Percentiles rank a stretch among this genome's conserved stretches.
Evolutionary conservation across 2,329 filamentous ascomycete species (phyloP).

Genomic region (Dothideomycetes sp.): DNA sequence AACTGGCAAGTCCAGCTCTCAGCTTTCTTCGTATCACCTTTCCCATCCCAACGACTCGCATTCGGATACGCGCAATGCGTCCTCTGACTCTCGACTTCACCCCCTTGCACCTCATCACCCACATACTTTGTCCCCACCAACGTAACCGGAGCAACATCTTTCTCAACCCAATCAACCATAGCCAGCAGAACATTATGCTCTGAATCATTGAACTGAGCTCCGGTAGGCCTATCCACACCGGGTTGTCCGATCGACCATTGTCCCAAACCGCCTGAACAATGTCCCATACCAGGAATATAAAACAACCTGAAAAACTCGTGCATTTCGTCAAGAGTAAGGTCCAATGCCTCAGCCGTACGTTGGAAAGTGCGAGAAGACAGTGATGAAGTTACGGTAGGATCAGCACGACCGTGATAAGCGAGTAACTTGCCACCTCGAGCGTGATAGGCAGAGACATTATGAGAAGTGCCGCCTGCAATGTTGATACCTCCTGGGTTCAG

Average conservation of each 20-base stretch:
- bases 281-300: conserved; percentile 42
- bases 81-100: too few relatives aligned
- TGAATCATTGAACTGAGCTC: conserved; percentile 32
- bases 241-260: conserved; percentile 39
- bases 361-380: too few relatives aligned
- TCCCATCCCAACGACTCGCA: too few relatives aligned
- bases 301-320: conserved; percentile 42
- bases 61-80: too few relatives aligned
- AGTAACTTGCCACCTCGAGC: conserved; percentile 36
- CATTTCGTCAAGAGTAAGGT: too few relatives aligned
- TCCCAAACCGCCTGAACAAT: conserved; percentile 39
- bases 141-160: neutral
- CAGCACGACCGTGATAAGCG: conserved; percentile 33
- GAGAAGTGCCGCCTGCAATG: too few relatives aligned
- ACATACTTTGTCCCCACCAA: neutral
- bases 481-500: too few relatives aligned
- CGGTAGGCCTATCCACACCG: conserved; percentile 17
- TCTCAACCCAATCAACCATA: neutral
- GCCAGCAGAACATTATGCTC: neutral
- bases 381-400: conserved; percentile 40
- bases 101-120: too few relatives aligned
- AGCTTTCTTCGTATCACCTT: too few relatives aligned
- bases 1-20: too few relatives aligned
- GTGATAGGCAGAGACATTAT: conserved; percentile 30
- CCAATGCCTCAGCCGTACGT: too few relatives aligned